Conservation (phyloP, 148 eudicot genomes). For the Silene uniflora region DNA sequence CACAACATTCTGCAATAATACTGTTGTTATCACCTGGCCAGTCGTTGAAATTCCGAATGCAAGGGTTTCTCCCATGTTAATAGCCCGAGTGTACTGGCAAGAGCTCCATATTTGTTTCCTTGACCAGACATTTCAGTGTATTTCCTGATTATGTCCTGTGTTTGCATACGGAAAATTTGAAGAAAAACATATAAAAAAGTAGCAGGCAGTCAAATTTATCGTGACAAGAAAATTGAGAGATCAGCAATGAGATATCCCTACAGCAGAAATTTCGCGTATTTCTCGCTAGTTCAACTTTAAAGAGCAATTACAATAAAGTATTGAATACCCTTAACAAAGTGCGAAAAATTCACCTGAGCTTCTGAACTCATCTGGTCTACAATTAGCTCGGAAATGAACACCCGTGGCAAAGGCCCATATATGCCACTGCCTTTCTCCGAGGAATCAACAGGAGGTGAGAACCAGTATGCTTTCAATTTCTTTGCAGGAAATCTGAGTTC, state of each 20-base stretch:
- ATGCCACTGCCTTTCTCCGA: slow-evolving; percentile 51
- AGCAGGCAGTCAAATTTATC: neutral
- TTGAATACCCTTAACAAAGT: neutral
- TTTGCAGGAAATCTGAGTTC: slow-evolving; percentile 89
- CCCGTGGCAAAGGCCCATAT: slow-evolving; percentile 84
- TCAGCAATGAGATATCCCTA: too few relatives aligned
- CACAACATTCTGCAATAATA: neutral
- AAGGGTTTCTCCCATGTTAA: slow-evolving; percentile 85
- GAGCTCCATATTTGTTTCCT: slow-evolving; percentile 66
- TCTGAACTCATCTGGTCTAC: slow-evolving; percentile 85
- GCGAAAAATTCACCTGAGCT: slow-evolving; percentile 58
- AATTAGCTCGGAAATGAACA: slow-evolving; percentile 93
- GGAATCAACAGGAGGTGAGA: slow-evolving; percentile 63
- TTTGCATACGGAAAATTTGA: neutral
- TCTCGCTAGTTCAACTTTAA: neutral
- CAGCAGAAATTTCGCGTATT: too few relatives aligned
- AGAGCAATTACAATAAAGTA: neutral
- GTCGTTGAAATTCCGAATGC: slow-evolving; percentile 60
- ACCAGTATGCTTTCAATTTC: slow-evolving; percentile 93
- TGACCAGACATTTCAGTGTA: slow-evolving; percentile 58
- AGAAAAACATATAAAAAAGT: slow-evolving; percentile 3
- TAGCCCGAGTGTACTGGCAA: slow-evolving; percentile 76
- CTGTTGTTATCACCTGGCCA: slow-evolving; percentile 51
- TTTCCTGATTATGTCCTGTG: slow-evolving; percentile 75
- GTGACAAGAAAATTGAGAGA: neutral